These are phyloP conservation scores for Pestalotiopsis sp. DNA, from an alignment of 2,329 filamentous ascomycete species.

Conservation along the genomic window DNA sequence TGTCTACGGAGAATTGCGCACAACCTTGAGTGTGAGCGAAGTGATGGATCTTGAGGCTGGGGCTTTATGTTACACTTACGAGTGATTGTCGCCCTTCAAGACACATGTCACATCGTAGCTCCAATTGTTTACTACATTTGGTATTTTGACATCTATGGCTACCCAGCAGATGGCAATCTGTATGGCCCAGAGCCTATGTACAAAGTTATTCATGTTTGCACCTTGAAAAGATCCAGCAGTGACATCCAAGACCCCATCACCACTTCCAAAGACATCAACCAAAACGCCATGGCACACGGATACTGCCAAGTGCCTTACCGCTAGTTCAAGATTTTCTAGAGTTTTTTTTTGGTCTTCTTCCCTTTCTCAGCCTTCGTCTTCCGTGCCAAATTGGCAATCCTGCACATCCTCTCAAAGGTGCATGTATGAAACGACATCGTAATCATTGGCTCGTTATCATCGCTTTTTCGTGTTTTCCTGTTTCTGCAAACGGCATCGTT, in stretches of 20 bases:
- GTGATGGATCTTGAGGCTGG: slow-evolving; percentile 17
- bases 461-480: neutral
- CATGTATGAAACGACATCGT: neutral
- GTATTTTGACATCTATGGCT: neutral
- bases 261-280: neutral
- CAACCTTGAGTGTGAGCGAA: slow-evolving; percentile 14
- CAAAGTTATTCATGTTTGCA: neutral
- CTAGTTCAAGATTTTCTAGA: neutral
- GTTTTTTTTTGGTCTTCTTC: neutral
- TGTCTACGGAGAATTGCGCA: slow-evolving; percentile 15
- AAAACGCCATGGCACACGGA: neutral
- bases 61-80: slow-evolving; percentile 19
- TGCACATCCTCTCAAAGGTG: neutral
- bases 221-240: neutral
- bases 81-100: neutral
- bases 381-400: neutral
- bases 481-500: neutral
- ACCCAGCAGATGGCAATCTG: neutral
- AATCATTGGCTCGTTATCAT: slow-evolving; percentile 1
- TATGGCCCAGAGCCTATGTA: neutral
- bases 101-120: neutral
- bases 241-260: neutral
- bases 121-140: neutral
- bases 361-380: neutral
- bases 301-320: neutral